These are phyloP conservation scores for Podaxis sp. DNA, from an alignment of 768 basidiomycete species.

Conservation along the genomic window DNA sequence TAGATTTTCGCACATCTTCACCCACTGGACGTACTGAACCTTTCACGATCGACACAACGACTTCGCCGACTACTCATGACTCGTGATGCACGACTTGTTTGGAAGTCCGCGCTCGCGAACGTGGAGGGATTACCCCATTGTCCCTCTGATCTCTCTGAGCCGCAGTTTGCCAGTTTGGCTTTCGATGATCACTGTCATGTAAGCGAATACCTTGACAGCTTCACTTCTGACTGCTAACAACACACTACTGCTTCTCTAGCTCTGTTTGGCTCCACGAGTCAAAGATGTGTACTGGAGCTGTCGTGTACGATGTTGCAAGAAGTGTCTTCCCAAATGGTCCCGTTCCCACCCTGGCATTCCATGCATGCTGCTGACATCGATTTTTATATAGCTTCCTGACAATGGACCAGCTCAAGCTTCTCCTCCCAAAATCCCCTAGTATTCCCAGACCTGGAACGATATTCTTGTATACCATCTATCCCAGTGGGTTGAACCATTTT, in stretches of 20 bases:
- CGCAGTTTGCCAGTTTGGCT: slow-evolving; percentile 43
- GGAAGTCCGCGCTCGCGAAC: slow-evolving; percentile 33
- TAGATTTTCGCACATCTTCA: slow-evolving; percentile 45
- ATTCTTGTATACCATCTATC: slow-evolving; percentile 28
- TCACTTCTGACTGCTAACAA: neutral
- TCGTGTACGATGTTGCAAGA: slow-evolving; percentile 36
- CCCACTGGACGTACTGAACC: slow-evolving; percentile 44
- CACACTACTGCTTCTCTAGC: slow-evolving; percentile 22
- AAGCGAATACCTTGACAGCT: slow-evolving; percentile 17
- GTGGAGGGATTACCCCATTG: slow-evolving; percentile 39
- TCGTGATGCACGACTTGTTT: slow-evolving; percentile 34
- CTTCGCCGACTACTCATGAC: slow-evolving; percentile 41
- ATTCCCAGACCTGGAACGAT: slow-evolving; percentile 28
- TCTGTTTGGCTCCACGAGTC: slow-evolving; percentile 30
- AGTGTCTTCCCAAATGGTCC: slow-evolving; percentile 35
- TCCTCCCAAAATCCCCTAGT: slow-evolving; percentile 25
- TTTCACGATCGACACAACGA: slow-evolving; percentile 41
- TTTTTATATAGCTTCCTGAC: slow-evolving; percentile 28
- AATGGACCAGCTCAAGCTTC: slow-evolving; percentile 25
- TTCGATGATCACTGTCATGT: slow-evolving; percentile 48
- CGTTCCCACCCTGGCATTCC: neutral
- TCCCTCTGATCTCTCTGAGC: slow-evolving; percentile 44
- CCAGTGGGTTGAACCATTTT: slow-evolving; percentile 21
- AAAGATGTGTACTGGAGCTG: slow-evolving; percentile 36
- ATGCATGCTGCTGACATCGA: neutral